Conservation (phyloP, 1,284 basidiomycete species). For the Psilocybe mexicana region DNA sequence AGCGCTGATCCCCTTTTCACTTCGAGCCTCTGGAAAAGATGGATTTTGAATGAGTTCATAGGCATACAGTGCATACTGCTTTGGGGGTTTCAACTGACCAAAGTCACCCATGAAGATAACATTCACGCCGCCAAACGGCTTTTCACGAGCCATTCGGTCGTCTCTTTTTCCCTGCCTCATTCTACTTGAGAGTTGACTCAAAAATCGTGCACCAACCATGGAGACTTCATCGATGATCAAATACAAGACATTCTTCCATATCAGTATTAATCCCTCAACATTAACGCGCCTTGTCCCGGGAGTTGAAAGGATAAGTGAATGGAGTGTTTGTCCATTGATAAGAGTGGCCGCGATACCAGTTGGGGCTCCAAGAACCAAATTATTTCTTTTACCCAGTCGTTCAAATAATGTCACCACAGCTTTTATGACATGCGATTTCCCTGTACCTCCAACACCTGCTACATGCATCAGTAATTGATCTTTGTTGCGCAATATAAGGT, state of each 20-base stretch:
- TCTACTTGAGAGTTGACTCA: constrained; percentile 8
- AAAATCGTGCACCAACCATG: constrained; percentile 13
- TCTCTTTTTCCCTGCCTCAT: constrained; percentile 14
- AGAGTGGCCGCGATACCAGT: constrained; percentile 13
- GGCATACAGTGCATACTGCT: constrained; percentile 8
- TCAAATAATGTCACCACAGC: constrained; percentile 6
- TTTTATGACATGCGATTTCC: constrained; percentile 15
- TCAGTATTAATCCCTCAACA: background rate
- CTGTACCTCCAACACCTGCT: constrained; percentile 13
- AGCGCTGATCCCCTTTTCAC: background rate
- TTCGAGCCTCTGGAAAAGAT: constrained; percentile 1
- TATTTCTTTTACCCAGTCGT: background rate
- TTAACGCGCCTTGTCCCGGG: background rate
- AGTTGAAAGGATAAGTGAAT: constrained; percentile 1
- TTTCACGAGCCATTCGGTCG: background rate
- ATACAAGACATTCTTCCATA: constrained; percentile 11
- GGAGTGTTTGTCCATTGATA: constrained; percentile 13
- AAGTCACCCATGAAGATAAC: constrained; percentile 18
- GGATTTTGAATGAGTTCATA: constrained; percentile 5
- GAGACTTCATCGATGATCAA: constrained; percentile 19
- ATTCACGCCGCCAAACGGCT: constrained; percentile 15
- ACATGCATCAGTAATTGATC: constrained; percentile 14
- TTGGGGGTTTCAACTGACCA: constrained; percentile 12
- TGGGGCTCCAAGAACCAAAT: constrained; percentile 8
- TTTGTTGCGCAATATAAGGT: background rate